A percentile compares a stretch with the other conserved stretches of the same genome.
These are phyloP conservation scores for Saturnispora hagleri DNA, from an alignment of 805 yeast species.

Conservation along the genomic window DNA sequence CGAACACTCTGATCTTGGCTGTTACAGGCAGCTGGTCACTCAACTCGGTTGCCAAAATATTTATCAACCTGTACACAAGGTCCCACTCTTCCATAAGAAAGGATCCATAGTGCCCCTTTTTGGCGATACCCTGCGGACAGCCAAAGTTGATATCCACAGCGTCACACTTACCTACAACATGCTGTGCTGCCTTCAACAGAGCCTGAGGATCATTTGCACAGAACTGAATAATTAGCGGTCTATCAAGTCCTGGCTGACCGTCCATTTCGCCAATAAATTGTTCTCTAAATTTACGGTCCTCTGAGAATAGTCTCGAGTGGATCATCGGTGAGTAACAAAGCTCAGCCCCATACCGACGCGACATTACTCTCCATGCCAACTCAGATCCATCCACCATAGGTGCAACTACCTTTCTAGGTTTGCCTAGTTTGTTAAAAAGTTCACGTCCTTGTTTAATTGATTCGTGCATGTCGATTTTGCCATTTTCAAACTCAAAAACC, in stretches of 20 bases:
- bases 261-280: slow-evolving; percentile 68
- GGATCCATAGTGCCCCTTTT: slow-evolving; percentile 90
- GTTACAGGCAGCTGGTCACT: slow-evolving; percentile 69
- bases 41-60: slow-evolving; percentile 62
- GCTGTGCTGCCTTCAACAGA: slow-evolving; percentile 69
- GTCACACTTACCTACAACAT: slow-evolving; percentile 77
- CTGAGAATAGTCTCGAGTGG: slow-evolving; percentile 85
- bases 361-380: slow-evolving; percentile 86
- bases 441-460: slow-evolving; percentile 45
- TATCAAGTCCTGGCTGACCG: slow-evolving; percentile 58
- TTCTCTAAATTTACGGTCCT: slow-evolving; percentile 67
- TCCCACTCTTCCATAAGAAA: slow-evolving; percentile 97
- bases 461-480: slow-evolving; percentile 17
- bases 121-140: slow-evolving; percentile 97
- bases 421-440: slow-evolving; percentile 58
- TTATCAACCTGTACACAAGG: slow-evolving; percentile 60
- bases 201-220: slow-evolving; percentile 94
- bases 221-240: slow-evolving; percentile 90
- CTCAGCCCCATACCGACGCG: slow-evolving; percentile 85
- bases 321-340: slow-evolving; percentile 95
- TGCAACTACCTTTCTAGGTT: slow-evolving; percentile 81
- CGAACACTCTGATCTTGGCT: slow-evolving; percentile 87
- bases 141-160: slow-evolving; percentile 95
- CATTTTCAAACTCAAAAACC: slow-evolving; percentile 2
- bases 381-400: slow-evolving; percentile 99